Base-by-base conservation (phyloP, 129 eudicot species). In the Calendula officinalis region DNA sequence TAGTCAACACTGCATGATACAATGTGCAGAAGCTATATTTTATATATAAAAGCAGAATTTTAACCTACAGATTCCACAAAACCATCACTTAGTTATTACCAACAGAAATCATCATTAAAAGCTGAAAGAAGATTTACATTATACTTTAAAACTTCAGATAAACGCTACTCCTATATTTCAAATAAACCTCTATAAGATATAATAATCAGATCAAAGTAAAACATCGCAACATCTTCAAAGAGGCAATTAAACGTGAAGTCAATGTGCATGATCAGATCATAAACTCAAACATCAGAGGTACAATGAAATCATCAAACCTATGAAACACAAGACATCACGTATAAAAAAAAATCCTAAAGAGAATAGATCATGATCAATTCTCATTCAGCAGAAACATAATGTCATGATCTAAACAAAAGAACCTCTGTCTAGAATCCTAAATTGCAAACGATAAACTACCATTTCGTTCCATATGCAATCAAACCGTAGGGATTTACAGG, bases 401-500 rank as follows among this genome's bases (percentile, higher is more conserved):
- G 61, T 40, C 16, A 61, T 38, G 58, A 61, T 61, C 33, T 53
- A 16, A 22, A 13, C 51, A 66, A 46, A 55, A 67, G 52, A 40
- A 67, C 33, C 43, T 5, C 12, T 9, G 27, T 50, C 67, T 37
- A 60, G 11, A 70, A 12, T 36, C 60, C 34, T 51, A 71, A 71
- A 10, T 39, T 47, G 8, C n/a, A n/a, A 37, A 47, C 60, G 36
- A 66, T 35, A 17, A 51, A 2, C 39, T 15, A 22, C 30, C 50
- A 54, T 53, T 67, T 67, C 72, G 16, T 67, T 30, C 43, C 11
- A 53, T 7, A 55, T 53, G 47, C 32, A 39, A 67, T 5, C 44
- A 53, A 41, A 54, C 13, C 13, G 27, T 4, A 55, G 3, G 34
- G 52, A 52, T 52, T 53, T 53, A 12, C 71, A 66, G 17, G 50